Evolutionary conservation across 176 grass and related monocot genomes (phyloP).

Genomic region (Paspalum vaginatum): DNA sequence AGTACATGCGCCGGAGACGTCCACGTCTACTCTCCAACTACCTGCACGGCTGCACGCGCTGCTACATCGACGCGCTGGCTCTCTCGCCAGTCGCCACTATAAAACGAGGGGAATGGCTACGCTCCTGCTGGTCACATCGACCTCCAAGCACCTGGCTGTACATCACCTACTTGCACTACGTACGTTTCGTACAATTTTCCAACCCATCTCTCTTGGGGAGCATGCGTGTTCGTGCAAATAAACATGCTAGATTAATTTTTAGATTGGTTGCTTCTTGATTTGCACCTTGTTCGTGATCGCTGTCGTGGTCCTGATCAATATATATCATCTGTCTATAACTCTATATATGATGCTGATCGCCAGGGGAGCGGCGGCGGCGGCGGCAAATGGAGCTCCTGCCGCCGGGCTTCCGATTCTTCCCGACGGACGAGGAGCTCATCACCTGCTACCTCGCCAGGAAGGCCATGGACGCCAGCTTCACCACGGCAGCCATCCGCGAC

Average conservation of each 20-base stretch:
- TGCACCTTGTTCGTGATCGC: too few species aligned
- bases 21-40: slow-evolving; percentile 9
- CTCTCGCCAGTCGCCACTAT: neutral
- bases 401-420: slow-evolving; percentile 68
- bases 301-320: neutral
- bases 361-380: neutral
- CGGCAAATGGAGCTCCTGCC: slow-evolving; percentile 35
- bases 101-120: neutral
- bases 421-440: slow-evolving; percentile 69
- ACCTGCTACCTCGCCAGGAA: slow-evolving; percentile 64
- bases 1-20: neutral
- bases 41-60: too few species aligned
- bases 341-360: neutral
- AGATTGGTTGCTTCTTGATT: too few species aligned
- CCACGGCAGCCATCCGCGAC: slow-evolving; percentile 43
- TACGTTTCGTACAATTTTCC: neutral
- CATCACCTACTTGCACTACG: slow-evolving; percentile 23
- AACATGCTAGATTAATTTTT: too few species aligned
- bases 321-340: neutral
- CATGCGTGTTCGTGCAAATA: too few species aligned
- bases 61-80: too few species aligned
- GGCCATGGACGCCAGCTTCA: slow-evolving; percentile 48
- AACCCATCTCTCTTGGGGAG: too few species aligned
- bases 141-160: neutral
- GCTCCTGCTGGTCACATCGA: neutral